Conservation (phyloP, 345 rosid genomes). For the Draba incana region DNA sequence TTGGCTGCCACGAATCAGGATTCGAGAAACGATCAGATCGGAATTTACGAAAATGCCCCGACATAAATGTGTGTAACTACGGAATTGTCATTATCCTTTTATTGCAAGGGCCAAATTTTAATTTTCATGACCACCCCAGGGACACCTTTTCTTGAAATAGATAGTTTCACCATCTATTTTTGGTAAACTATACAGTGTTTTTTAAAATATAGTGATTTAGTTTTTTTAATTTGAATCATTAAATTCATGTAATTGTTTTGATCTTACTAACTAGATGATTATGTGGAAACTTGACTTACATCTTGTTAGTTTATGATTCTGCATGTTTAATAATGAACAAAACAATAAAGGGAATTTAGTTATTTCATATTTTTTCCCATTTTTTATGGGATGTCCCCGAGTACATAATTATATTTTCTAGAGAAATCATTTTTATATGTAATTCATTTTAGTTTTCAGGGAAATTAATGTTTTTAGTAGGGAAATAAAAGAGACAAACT, state of each 20-base stretch:
- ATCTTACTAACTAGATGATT: not conserved
- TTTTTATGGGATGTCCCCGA: too few relatives aligned
- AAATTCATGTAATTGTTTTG: too few relatives aligned
- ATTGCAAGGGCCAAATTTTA: slow-evolving; percentile 3
- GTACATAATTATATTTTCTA: too few relatives aligned
- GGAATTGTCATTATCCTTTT: slow-evolving; percentile 9
- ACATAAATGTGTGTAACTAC: not conserved
- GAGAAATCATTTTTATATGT: too few relatives aligned
- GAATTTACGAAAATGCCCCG: slow-evolving; percentile 5
- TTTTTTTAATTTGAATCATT: too few relatives aligned
- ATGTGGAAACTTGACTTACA: not conserved
- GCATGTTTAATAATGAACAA: not conserved
- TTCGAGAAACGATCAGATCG: slow-evolving; percentile 40
- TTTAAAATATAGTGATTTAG: too few relatives aligned
- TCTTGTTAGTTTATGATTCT: not conserved
- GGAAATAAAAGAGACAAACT: too few relatives aligned
- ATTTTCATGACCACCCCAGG: not conserved
- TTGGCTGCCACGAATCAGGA: slow-evolving; percentile 47
- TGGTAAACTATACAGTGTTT: too few relatives aligned
- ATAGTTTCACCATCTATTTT: not conserved
- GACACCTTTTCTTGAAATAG: slow-evolving; percentile 9
- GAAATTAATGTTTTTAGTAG: too few relatives aligned
- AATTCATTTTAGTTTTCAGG: too few relatives aligned
- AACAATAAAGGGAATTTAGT: not conserved
- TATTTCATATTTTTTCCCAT: not conserved